Percentiles rank a stretch among this genome's conserved stretches.
Evolutionary conservation across 2,329 filamentous ascomycete genomes (phyloP).

Genomic region (Xylariaceae sp.): DNA sequence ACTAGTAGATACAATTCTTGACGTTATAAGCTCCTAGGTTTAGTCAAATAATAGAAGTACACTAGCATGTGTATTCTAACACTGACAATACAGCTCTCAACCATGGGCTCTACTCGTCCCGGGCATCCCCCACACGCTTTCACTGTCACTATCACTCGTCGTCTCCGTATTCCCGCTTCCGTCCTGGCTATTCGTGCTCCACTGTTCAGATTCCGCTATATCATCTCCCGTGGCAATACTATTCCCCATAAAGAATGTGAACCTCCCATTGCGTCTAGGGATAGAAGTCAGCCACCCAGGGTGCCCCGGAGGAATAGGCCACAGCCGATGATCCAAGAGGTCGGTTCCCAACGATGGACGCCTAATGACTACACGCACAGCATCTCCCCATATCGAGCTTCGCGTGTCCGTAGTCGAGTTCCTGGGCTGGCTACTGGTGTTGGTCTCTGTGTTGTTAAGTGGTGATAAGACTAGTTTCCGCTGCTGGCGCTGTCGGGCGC

Average conservation of each 20-base stretch:
- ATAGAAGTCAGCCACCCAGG: neutral
- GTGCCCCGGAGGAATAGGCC: constrained; percentile 26
- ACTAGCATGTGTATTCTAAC: too few relatives aligned
- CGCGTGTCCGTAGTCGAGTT: constrained; percentile 15
- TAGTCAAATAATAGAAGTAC: too few relatives aligned
- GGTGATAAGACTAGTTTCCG: constrained; percentile 1
- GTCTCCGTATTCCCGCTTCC: neutral
- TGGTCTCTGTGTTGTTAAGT: constrained; percentile 1
- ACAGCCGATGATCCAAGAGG: constrained; percentile 17
- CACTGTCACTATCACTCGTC: constrained; percentile 10
- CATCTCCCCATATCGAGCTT: constrained; percentile 21
- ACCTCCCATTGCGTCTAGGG: constrained; percentile 1
- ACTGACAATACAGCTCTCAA: too few relatives aligned
- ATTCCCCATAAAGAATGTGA: constrained; percentile 20
- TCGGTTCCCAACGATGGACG: constrained; percentile 6
- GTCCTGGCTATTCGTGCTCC: constrained; percentile 10
- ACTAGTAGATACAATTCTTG: too few relatives aligned
- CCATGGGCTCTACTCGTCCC: neutral
- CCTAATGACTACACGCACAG: constrained; percentile 12
- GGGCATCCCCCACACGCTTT: constrained; percentile 21
- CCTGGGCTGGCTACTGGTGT: neutral
- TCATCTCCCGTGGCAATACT: constrained; percentile 14
- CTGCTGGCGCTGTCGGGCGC: constrained; percentile 10
- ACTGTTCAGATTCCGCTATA: constrained; percentile 7
- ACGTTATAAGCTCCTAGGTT: too few relatives aligned